These are phyloP conservation scores for Coemansia sp. DNA, from an alignment of 192 early-diverging fungal species.

Conservation along the genomic window DNA sequence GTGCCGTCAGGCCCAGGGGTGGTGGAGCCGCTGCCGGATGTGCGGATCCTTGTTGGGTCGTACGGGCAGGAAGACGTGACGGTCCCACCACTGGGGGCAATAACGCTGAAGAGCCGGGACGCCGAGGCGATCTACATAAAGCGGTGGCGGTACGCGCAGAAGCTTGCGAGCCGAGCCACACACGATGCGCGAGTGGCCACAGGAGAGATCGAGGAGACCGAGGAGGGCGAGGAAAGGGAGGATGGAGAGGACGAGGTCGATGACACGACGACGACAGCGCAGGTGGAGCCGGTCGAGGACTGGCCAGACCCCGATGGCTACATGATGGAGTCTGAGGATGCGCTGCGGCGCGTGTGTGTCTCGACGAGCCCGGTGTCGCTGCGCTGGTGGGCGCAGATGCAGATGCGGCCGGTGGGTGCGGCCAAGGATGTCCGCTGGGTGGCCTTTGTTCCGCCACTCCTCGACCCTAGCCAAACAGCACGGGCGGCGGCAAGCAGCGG, in stretches of 20 bases:
- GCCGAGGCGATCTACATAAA: conserved; percentile 39
- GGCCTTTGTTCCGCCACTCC: conserved; percentile 26
- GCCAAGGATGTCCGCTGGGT: conserved; percentile 50
- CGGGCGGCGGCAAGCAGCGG: neutral
- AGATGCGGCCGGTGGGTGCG: conserved; percentile 49
- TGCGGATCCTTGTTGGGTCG: conserved; percentile 34
- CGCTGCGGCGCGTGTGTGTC: conserved; percentile 46
- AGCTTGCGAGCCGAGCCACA: conserved; percentile 29
- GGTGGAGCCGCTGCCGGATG: conserved; percentile 34
- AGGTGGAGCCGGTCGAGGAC: conserved; percentile 17
- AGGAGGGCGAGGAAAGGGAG: conserved; percentile 51
- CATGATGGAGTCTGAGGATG: conserved; percentile 43
- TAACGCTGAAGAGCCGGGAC: conserved; percentile 29
- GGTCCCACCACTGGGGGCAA: conserved; percentile 7
- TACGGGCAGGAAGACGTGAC: conserved; percentile 39
- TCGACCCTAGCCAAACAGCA: neutral
- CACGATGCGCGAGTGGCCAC: conserved; percentile 32
- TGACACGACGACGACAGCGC: too few relatives aligned
- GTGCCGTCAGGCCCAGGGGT: conserved; percentile 32
- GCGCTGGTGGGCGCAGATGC: conserved; percentile 53
- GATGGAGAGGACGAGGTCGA: conserved; percentile 29
- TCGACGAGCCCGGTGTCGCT: conserved; percentile 26
- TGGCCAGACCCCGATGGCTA: conserved; percentile 46
- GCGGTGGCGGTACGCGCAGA: conserved; percentile 45
- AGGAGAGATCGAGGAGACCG: conserved; percentile 52